phyloP scores from a whole-genome alignment of 495 filamentous ascomycete species.

The Polyplosphaeria fusca region DNA sequence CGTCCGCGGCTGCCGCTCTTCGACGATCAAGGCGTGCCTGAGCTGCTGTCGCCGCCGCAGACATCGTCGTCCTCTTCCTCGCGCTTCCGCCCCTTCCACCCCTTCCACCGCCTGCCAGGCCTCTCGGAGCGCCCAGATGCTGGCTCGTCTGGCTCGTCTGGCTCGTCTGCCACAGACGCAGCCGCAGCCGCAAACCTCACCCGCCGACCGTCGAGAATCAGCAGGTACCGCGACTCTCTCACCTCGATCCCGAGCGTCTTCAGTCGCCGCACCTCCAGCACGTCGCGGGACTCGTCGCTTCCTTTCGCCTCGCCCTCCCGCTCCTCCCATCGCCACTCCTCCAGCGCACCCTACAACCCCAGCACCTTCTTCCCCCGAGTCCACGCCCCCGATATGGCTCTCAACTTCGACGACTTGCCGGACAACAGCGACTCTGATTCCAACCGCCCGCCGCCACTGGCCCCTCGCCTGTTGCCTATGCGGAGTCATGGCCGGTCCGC shows the following conservation, averaged over 20 bases:
- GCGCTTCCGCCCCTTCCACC: slow-evolving; percentile 17
- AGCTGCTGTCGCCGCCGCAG: slow-evolving; percentile 10
- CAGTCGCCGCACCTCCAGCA: slow-evolving; percentile 24
- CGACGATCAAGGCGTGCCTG: slow-evolving; percentile 6
- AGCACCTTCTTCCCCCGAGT: slow-evolving; percentile 24
- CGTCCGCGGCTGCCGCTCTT: slow-evolving; percentile 6
- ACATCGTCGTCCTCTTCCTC: background rate
- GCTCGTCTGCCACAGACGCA: background rate
- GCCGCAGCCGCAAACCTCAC: slow-evolving; percentile 13
- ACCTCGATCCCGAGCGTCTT: slow-evolving; percentile 31
- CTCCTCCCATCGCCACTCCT: slow-evolving; percentile 19
- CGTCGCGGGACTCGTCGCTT: slow-evolving; percentile 16
- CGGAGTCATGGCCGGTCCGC: slow-evolving; percentile 25
- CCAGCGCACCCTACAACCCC: slow-evolving; percentile 16
- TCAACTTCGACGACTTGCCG: slow-evolving; percentile 35
- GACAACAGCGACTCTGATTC: background rate
- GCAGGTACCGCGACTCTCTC: slow-evolving; percentile 31
- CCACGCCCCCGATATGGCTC: slow-evolving; percentile 32
- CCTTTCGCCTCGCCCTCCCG: slow-evolving; percentile 17
- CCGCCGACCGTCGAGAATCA: slow-evolving; percentile 30
- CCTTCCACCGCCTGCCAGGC: slow-evolving; percentile 21
- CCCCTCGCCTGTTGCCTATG: slow-evolving; percentile 4
- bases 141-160: slow-evolving; percentile 22
- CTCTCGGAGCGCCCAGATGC: slow-evolving; percentile 27
- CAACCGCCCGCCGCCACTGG: slow-evolving; percentile 1